These are phyloP conservation scores for Spiromastix sp. DNA, from an alignment of 2,329 filamentous ascomycete genomes.

Conservation along the genomic window DNA sequence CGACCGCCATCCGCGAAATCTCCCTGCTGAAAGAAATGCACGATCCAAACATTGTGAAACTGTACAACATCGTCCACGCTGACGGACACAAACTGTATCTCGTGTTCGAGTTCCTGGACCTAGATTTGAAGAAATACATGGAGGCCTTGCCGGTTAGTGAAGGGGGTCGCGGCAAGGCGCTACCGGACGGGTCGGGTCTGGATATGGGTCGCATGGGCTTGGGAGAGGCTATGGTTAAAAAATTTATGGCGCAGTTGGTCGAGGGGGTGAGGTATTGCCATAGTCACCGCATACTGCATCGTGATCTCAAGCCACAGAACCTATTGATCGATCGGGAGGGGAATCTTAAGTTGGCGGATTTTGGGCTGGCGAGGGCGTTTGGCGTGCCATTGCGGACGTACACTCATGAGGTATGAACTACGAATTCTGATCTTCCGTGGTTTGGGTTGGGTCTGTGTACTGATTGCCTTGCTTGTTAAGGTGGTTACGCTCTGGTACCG, in stretches of 20 bases:
- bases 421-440: background rate
- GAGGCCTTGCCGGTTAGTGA: constrained; percentile 76
- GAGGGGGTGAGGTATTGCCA: constrained; percentile 82
- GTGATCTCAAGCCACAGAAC: constrained; percentile 98
- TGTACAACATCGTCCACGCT: constrained; percentile 87
- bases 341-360: constrained; percentile 97
- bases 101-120: constrained; percentile 82
- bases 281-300: constrained; percentile 77
- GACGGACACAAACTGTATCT: constrained; percentile 93
- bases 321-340: constrained; percentile 87
- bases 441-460: too few species aligned
- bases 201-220: constrained; percentile 59
- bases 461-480: constrained; percentile 23
- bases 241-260: constrained; percentile 84
- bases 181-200: constrained; percentile 64
- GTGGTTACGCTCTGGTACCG: constrained; percentile 93
- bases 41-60: constrained; percentile 77
- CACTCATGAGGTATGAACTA: constrained; percentile 63
- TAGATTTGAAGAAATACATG: constrained; percentile 95
- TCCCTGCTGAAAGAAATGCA: constrained; percentile 91
- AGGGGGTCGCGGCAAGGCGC: constrained; percentile 72
- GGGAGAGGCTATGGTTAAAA: constrained; percentile 73
- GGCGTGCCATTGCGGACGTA: constrained; percentile 85
- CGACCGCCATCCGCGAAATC: constrained; percentile 88
- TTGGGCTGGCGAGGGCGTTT: constrained; percentile 86